Evolutionary conservation across 805 yeast species (phyloP), one percentile per base, ranked within the genome.

Genomic region (Kodamaea restingae): DNA sequence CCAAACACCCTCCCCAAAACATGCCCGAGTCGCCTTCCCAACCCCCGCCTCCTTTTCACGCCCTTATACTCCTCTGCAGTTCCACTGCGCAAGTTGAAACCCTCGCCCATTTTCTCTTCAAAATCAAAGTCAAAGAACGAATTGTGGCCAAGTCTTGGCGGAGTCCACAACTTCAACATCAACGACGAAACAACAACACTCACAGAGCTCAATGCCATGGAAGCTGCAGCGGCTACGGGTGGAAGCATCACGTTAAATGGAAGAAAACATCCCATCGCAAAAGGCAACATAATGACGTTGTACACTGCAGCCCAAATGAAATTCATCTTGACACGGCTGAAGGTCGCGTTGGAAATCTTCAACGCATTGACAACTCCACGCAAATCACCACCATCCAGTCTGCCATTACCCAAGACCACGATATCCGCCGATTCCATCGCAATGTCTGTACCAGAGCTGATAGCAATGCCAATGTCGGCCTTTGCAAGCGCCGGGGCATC

Each of bases 351-450:
- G 0, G 95, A 80, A 9, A 91, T 75, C 42, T 82, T 84, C 22
- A 84, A 55, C 0, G 90, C 84, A 41, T 77, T 69, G 18, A 72
- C 59, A 4, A 84, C 73, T 7, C 84, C 81, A 14, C 55, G 52
- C 37, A 80, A 58, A 40, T 56, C 70, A 29, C 39, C 53, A 5
- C 52, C 56, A 7, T 47, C 34, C 3, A 36, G 42, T 6, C 49
- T 46, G 8, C 52, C 48, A 15, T 68, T 65, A 9, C 76, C 73
- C 55, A 86, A 59, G 11, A 93, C 66, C 14, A 93, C 96, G 27
- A 93, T 76, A 59, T 88, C 96, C 0, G 98, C 96, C n/a, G 96
- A 86, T 49, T 90, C 96, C 49, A 93, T 84, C 1, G 98, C 98
- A 49, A 93, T 86, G 53, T 93, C 98, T 0, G 98, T 86, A 4